These are phyloP conservation scores for Protea cynaroides DNA, from an alignment of 164 flowering plant species.

Conservation along the genomic window DNA sequence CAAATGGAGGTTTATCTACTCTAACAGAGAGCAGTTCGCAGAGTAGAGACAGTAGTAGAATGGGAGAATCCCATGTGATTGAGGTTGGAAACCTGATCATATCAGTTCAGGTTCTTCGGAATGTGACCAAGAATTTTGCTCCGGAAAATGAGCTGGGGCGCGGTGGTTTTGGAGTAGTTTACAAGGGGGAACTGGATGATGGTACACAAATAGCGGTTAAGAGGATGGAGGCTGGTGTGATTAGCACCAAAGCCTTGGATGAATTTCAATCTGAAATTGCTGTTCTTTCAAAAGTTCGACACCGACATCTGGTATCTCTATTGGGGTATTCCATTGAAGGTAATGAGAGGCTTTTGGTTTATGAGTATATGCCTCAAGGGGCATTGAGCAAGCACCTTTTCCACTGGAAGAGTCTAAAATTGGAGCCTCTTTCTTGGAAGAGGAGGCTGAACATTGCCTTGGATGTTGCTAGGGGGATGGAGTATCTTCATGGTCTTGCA, in stretches of 20 bases:
- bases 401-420: slow-evolving; percentile 45
- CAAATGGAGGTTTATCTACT: slow-evolving; percentile 27
- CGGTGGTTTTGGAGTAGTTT: slow-evolving; percentile 71
- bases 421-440: slow-evolving; percentile 68
- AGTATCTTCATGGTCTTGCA: slow-evolving; percentile 62
- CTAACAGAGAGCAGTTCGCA: slow-evolving; percentile 35
- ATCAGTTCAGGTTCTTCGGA: slow-evolving; percentile 57
- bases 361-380: slow-evolving; percentile 68
- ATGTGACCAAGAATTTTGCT: slow-evolving; percentile 55
- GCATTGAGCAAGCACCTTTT: slow-evolving; percentile 61
- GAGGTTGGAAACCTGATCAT: slow-evolving; percentile 53
- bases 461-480: slow-evolving; percentile 71
- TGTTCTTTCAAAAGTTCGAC: slow-evolving; percentile 67
- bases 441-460: slow-evolving; percentile 55
- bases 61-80: slow-evolving; percentile 44
- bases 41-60: slow-evolving; percentile 27
- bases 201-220: slow-evolving; percentile 70
- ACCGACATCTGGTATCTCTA: slow-evolving; percentile 63
- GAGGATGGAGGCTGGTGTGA: slow-evolving; percentile 59
- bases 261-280: slow-evolving; percentile 65
- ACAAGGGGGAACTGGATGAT: slow-evolving; percentile 59
- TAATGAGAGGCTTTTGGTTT: slow-evolving; percentile 51
- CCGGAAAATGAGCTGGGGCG: slow-evolving; percentile 63
- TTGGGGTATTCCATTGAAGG: slow-evolving; percentile 55
- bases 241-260: slow-evolving; percentile 46